Base-by-base conservation (phyloP, 169 alveolate genomes). In the Theileria parva region DNA sequence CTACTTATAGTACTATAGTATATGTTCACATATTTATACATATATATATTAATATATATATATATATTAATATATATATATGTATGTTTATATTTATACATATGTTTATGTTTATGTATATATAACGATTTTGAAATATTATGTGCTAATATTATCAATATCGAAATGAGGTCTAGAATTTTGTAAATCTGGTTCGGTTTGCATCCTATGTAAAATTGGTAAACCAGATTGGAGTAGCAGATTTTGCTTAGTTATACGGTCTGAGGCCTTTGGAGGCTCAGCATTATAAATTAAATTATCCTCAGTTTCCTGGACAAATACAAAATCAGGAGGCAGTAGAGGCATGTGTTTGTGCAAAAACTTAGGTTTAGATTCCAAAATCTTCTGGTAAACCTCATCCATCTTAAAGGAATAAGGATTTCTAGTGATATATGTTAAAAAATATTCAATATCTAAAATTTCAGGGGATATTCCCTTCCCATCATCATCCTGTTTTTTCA, bases 271-370 rank as follows among this genome's bases (percentile, higher is more conserved):
- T 27, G 30, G 63, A n/a, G 77, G 13, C 7, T 69, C 87, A 5
- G 76, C 72, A 25, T 12, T 44, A 55, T 85, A 85, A 8, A 1
- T 12, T 53, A 75, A 5, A 6, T 9, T 70, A 21, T 83, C 60
- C 19, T 37, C 67, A 13, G 51, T 28, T 17, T 30, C n/a, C 17
- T 77, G 80, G 37, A 21, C 25, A 21, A 77, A 34, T 30, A 61
- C 32, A 74, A 61, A 85, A 0, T 77, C 91, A 2, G 87, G 69
- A 1, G 91, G 91, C 17, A 85, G 75, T 61, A 85, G 67, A 8
- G 91, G 91, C 71, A 85, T 74, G 80, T 85, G 91, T 53, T 74
- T 85, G 78, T 85, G 91, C 27, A 77, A 61, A 51, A 78, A 85
- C n/a, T 34, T 37, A 0, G 87, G 86, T 11, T 87, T 25, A 12